phyloP scores from a whole-genome alignment of 129 eudicot species.

The Centella asiatica region DNA sequence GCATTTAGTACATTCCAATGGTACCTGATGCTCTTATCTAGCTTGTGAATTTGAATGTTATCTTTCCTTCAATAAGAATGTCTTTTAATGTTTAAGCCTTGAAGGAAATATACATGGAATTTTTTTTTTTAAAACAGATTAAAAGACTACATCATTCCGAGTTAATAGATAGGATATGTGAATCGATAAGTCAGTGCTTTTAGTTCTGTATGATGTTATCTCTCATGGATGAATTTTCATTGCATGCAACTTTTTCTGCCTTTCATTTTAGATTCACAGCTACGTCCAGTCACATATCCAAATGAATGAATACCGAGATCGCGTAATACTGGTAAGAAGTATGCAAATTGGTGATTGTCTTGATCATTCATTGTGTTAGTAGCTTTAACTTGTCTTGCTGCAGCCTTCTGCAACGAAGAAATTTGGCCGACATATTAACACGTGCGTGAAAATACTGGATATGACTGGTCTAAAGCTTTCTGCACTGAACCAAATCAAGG shows the following conservation, averaged over 20 bases:
- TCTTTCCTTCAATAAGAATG: no score
- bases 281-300: constrained; percentile 98
- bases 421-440: constrained; percentile 56
- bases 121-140: no score
- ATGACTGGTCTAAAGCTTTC: constrained; percentile 95
- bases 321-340: constrained; percentile 66
- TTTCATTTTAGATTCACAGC: constrained; percentile 56
- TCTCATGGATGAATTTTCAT: neutral
- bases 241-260: neutral
- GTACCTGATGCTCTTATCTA: no score
- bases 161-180: neutral
- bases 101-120: no score
- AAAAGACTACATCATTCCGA: neutral
- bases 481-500: constrained; percentile 82
- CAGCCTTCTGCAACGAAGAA: constrained; percentile 74
- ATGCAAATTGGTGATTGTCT: constrained; percentile 3
- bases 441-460: constrained; percentile 79
- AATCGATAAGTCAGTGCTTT: neutral
- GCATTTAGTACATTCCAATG: no score
- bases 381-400: constrained; percentile 6
- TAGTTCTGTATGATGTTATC: neutral
- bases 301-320: constrained; percentile 93
- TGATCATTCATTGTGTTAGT: constrained; percentile 9
- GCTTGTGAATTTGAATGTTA: no score
- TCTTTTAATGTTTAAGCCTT: no score